A percentile compares a stretch with the other conserved stretches of the same genome.
These are phyloP conservation scores for Sungouiella blattae DNA, from an alignment of 805 yeast species.

Conservation along the genomic window DNA sequence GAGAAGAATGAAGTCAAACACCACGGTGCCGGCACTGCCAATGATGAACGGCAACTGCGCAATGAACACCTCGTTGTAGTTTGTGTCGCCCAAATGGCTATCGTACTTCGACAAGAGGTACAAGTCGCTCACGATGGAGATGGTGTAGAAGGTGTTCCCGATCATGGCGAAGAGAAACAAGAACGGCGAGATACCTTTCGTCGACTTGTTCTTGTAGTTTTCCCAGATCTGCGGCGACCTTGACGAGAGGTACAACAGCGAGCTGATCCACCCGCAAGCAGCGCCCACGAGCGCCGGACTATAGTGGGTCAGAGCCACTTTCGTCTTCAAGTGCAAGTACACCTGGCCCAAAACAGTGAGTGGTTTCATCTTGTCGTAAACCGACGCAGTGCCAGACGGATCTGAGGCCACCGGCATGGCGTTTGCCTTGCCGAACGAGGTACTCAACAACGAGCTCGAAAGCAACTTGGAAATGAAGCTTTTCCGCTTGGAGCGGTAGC, in stretches of 20 bases:
- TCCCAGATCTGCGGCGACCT: constrained; percentile 35
- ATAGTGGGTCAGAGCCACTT: constrained; percentile 1
- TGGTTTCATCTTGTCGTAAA: no score
- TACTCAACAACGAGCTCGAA: constrained; percentile 13
- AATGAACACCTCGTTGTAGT: constrained; percentile 13
- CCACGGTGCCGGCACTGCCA: constrained; percentile 22
- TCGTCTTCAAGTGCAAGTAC: not conserved
- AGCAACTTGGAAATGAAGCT: constrained; percentile 9
- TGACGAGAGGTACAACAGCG: constrained; percentile 29
- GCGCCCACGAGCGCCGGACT: constrained; percentile 20
- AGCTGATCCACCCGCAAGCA: constrained; percentile 32
- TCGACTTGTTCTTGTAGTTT: constrained; percentile 27
- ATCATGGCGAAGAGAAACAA: constrained; percentile 34
- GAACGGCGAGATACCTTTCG: constrained; percentile 32
- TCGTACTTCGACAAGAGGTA: constrained; percentile 18
- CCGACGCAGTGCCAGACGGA: no score
- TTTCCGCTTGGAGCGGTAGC: constrained; percentile 5
- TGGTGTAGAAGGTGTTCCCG: constrained; percentile 33
- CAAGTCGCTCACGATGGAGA: constrained; percentile 31
- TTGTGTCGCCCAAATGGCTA: constrained; percentile 10
- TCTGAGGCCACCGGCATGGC: constrained; percentile 2
- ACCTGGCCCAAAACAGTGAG: not conserved
- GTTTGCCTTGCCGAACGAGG: constrained; percentile 11
- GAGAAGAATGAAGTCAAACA: constrained; percentile 28
- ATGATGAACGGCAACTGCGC: constrained; percentile 18